A percentile compares a stretch with the other conserved stretches of the same genome.
phyloP scores from a whole-genome alignment of 768 basidiomycete genomes.

The button mushroom (Agaricus bisporus) region DNA sequence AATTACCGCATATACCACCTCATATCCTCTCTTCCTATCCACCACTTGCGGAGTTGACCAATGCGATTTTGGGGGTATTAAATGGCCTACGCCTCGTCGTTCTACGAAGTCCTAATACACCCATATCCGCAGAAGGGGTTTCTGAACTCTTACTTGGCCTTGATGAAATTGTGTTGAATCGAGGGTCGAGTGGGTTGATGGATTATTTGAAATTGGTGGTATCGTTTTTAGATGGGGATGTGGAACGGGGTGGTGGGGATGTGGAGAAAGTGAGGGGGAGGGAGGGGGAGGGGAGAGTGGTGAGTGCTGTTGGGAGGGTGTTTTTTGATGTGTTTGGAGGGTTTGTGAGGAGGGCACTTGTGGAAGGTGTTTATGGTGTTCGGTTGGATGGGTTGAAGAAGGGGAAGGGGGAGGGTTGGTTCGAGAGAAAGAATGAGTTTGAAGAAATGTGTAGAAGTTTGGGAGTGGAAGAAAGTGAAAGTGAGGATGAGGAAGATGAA shows the following conservation, averaged over 20 bases:
- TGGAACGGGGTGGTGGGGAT: slow-evolving; percentile 1
- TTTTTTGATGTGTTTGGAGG: slow-evolving; percentile 63
- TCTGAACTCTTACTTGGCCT: slow-evolving; percentile 42
- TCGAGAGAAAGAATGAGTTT: not conserved
- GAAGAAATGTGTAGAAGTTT: slow-evolving; percentile 10
- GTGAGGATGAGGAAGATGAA: slow-evolving; percentile 5
- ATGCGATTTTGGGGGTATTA: slow-evolving; percentile 64
- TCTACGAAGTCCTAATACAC: slow-evolving; percentile 43
- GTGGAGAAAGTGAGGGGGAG: slow-evolving; percentile 14
- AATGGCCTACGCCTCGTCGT: slow-evolving; percentile 82
- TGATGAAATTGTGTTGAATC: slow-evolving; percentile 28
- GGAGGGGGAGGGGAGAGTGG: slow-evolving; percentile 26
- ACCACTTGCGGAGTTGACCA: slow-evolving; percentile 67
- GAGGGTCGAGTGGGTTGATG: not conserved
- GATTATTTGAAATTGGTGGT: not conserved
- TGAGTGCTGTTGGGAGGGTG: slow-evolving; percentile 44
- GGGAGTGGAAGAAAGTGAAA: slow-evolving; percentile 14
- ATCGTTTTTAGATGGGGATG: not conserved
- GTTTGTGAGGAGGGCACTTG: slow-evolving; percentile 61
- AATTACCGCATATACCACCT: slow-evolving; percentile 60
- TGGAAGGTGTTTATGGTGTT: slow-evolving; percentile 64
- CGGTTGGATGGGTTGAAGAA: not conserved
- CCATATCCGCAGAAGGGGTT: slow-evolving; percentile 16
- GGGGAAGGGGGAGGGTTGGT: slow-evolving; percentile 5
- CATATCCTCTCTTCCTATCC: slow-evolving; percentile 67